Conservation (phyloP, 2,329 filamentous ascomycete genomes). For the Ilyonectria mors-panacis region DNA sequence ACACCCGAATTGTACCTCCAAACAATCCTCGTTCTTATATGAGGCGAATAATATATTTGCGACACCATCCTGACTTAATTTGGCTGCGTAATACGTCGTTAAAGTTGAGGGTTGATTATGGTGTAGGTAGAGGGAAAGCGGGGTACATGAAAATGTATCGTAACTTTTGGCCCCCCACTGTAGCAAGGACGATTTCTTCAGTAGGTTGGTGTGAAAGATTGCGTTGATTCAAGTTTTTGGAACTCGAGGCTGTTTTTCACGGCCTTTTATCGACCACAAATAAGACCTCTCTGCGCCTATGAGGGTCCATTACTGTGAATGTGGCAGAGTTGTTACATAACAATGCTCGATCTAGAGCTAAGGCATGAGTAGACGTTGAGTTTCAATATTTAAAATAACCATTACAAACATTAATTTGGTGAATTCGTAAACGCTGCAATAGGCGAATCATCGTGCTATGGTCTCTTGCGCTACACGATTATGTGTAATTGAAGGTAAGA, state of each 20-base stretch:
- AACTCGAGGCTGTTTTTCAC: background rate
- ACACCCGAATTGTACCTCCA: no score
- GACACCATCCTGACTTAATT: no score
- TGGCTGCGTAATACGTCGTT: no score
- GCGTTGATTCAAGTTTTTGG: background rate
- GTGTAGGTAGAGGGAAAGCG: no score
- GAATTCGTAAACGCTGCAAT: background rate
- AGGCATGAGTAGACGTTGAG: background rate
- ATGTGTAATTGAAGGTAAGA: no score
- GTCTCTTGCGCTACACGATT: background rate
- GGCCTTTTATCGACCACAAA: background rate
- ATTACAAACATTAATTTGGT: slow-evolving; percentile 4
- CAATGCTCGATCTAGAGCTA: background rate
- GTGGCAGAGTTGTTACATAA: slow-evolving; percentile 1
- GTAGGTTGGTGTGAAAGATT: background rate
- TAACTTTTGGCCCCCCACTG: no score
- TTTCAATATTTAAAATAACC: background rate
- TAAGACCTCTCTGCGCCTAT: background rate
- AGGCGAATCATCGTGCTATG: background rate
- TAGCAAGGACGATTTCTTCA: slow-evolving; percentile 4
- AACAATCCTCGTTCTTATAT: no score
- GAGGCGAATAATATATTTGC: no score
- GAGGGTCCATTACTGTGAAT: slow-evolving; percentile 5
- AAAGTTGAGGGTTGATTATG: no score
- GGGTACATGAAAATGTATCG: no score